A percentile compares a stretch with the other conserved stretches of the same genome.
Conservation (phyloP, 352 stramenopile genomes). For the Pythium apleroticum region DNA sequence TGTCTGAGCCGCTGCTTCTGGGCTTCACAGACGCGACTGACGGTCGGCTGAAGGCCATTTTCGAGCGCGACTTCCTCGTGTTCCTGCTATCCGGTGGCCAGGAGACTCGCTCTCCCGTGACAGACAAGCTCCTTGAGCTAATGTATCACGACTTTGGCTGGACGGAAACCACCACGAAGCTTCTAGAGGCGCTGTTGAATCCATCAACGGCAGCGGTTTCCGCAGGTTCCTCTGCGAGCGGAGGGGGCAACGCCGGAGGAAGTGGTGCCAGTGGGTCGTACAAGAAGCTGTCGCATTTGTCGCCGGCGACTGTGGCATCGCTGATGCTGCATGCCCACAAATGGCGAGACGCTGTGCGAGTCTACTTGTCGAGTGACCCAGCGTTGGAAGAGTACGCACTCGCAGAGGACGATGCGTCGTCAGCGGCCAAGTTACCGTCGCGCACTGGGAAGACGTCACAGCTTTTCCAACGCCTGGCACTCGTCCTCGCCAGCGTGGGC, state of each 20-base stretch:
- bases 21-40: constrained; percentile 38
- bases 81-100: constrained; percentile 46
- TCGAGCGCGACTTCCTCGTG: constrained; percentile 61
- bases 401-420: constrained; percentile 34
- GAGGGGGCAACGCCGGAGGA: constrained; percentile 23
- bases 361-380: constrained; percentile 51
- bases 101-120: constrained; percentile 47
- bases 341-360: constrained; percentile 54
- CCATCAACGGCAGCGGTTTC: not conserved
- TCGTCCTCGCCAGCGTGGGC: constrained; percentile 49
- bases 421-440: constrained; percentile 62
- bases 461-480: constrained; percentile 42
- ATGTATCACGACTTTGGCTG: constrained; percentile 61
- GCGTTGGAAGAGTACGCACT: constrained; percentile 73
- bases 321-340: constrained; percentile 53
- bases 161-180: constrained; percentile 49
- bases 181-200: constrained; percentile 42
- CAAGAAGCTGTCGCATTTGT: constrained; percentile 41
- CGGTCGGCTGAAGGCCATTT: constrained; percentile 43
- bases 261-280: constrained; percentile 35
- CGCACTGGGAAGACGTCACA: constrained; percentile 38
- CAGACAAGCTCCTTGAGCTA: constrained; percentile 38
- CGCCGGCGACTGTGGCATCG: constrained; percentile 38
- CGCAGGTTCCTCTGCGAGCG: not conserved
- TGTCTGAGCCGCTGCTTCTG: constrained; percentile 56